Conservation (phyloP, 768 basidiomycete genomes). For the Cystofilobasidium ferigula region DNA sequence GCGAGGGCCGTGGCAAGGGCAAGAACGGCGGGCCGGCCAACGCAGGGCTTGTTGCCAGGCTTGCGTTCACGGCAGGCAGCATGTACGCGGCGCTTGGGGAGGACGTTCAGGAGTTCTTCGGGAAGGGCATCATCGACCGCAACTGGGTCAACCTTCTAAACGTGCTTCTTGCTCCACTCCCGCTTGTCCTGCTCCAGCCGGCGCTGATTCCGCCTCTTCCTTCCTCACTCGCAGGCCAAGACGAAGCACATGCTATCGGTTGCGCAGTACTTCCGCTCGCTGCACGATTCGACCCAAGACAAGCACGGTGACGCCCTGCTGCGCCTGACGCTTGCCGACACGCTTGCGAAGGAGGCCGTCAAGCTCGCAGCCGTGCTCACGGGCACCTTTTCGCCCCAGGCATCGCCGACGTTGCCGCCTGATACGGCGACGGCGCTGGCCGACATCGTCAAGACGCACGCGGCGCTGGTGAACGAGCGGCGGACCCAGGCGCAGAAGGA, state of each 20-base stretch:
- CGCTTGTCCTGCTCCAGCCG: neutral
- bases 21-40: constrained; percentile 6
- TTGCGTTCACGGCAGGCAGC: constrained; percentile 66
- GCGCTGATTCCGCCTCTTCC: neutral
- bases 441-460: constrained; percentile 74
- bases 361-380: constrained; percentile 58
- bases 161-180: constrained; percentile 40
- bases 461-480: constrained; percentile 62
- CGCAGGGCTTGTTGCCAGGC: constrained; percentile 57
- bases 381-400: constrained; percentile 46
- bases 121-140: constrained; percentile 86
- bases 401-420: constrained; percentile 61
- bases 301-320: constrained; percentile 81
- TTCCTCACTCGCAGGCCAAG: constrained; percentile 54
- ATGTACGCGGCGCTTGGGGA: constrained; percentile 77
- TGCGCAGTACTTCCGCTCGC: constrained; percentile 72
- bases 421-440: constrained; percentile 69
- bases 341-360: constrained; percentile 69
- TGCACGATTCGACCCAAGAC: constrained; percentile 60
- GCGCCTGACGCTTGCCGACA: constrained; percentile 64
- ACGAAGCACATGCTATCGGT: constrained; percentile 78
- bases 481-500: constrained; percentile 67
- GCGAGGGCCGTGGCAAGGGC: constrained; percentile 65
- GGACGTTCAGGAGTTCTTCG: constrained; percentile 92
- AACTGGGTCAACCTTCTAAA: constrained; percentile 85